Evolutionary conservation across 192 early-diverging fungal species (phyloP), one percentile per base, ranked within the genome.

Genomic region (Coemansia sp.): DNA sequence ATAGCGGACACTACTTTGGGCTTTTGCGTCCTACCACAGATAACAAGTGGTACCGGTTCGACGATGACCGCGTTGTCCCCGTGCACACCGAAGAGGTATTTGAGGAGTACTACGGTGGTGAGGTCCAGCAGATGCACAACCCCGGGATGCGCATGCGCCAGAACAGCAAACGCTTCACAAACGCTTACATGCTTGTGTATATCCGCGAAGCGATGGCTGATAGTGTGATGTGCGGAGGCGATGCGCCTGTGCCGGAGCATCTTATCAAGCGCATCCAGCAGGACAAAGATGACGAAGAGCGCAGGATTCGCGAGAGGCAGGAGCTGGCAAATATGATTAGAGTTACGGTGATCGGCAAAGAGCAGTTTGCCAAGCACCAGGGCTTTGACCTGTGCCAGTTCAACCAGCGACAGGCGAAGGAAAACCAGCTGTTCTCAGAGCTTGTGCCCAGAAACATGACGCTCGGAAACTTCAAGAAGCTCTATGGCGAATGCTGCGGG

Each of bases 101-200:
- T 63, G 93, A 98, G 43, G 95, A 96, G 33, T 96, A 96, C 72
- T 98, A 87, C 68, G 97, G 97, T 43, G 96, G 94, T 15, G 94
- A 93, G 61, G 58, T 72, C 45, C 74, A 76, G 4, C 45, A 61
- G 7, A 78, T 18, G 33, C 60, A 63, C 28, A 42, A 28, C 13
- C 70, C 79, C 6, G 84, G 83, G 9, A 76, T 79, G 62, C 83
- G 87, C 31, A 20, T 26, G 7, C 74, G 79, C 2, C 62, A 58
- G 2, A 68, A 70, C 25, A 49, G 81, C 61, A 95, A 93, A 71
- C 89, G 94, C 29, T 96, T 92, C 71, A 94, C 93, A 7, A 99
- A 97, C 66, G 97, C 97, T 8, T 99, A 99, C 85, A 97, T 99
- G 96, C 82, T 99, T 74, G 95, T 97, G 28, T 99, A 99, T 63